Evolutionary conservation across 1,139 yeast species (phyloP), one percentile per base, ranked within the genome.

Genomic region (Candida glucosophila): DNA sequence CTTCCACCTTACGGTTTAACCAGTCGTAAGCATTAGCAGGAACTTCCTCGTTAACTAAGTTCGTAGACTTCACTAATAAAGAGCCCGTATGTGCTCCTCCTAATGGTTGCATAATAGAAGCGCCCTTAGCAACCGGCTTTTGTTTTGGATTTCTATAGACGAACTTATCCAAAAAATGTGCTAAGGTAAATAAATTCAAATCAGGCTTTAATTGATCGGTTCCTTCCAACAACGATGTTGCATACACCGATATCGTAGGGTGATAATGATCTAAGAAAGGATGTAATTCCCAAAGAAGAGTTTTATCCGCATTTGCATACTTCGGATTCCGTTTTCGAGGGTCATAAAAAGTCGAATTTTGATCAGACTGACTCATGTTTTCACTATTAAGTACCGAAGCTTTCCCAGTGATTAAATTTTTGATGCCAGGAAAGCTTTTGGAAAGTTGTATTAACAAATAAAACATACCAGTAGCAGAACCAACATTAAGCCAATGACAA

Each of bases 21-120:
- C 97, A 90, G 49, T 86, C 78, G 39, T 77, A 75, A 3, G 90
- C 69, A 45, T 86, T 88, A 5, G 72, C 92, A 2, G 96, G 94
- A 11, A 69, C 44, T 23, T 64, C 72, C 3, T 49, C 48, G 28
- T 45, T 50, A 17, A 47, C 31, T 14, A 59, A 56, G 41, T 71
- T 73, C 3, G 83, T 72, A 14, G 85, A 73, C 39, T 68, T 77
- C 9, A 86, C 86, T 37, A 86, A 67, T 31, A 82, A 59, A 2
- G 77, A 61, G 6, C 82, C 85, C n/a, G 86, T 77, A 34, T 79
- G 85, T 2, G 78, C 72, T 32, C 97, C 97, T 25, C 95, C 92
- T 36, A 92, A 65, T 26, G 98, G 97, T 62, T 90, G 98, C 97
- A 92, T 92, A 49, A 90, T 88, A 25, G 96, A 83, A 3, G 80